A percentile compares a stretch with the other conserved stretches of the same genome.
These are phyloP conservation scores for Tieghemiomyces parasiticus DNA, from an alignment of 192 early-diverging fungal genomes.

Conservation along the genomic window DNA sequence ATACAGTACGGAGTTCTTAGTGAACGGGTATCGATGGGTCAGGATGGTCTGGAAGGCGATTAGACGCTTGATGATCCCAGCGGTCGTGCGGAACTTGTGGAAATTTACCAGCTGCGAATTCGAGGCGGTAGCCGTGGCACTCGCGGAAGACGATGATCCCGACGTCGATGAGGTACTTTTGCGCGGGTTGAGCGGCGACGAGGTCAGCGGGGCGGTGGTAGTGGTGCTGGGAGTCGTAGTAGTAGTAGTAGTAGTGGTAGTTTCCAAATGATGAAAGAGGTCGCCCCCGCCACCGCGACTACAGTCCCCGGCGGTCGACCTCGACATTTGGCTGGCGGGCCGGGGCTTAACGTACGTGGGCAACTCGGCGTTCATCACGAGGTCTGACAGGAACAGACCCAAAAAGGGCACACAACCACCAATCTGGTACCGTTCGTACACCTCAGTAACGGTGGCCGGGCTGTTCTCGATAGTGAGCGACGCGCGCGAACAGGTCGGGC, in stretches of 20 bases:
- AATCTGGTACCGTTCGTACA: slow-evolving; percentile 11
- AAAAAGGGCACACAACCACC: slow-evolving; percentile 44
- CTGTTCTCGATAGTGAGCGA: slow-evolving; percentile 6
- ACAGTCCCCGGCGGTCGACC: neutral
- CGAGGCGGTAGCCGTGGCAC: neutral
- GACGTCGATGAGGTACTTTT: neutral
- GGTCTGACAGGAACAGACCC: slow-evolving; percentile 38
- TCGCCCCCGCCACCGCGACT: neutral
- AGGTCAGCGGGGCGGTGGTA: neutral
- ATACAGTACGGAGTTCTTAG: slow-evolving; percentile 20
- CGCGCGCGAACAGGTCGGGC: neutral
- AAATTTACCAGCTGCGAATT: slow-evolving; percentile 32
- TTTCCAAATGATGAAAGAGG: no score
- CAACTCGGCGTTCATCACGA: slow-evolving; percentile 37
- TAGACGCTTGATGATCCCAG: slow-evolving; percentile 39
- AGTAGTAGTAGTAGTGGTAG: neutral
- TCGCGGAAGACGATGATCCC: neutral
- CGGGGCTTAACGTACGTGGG: slow-evolving; percentile 28
- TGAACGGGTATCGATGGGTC: slow-evolving; percentile 33
- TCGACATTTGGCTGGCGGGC: neutral
- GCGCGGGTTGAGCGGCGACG: neutral
- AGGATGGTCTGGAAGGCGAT: slow-evolving; percentile 32
- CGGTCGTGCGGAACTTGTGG: slow-evolving; percentile 36
- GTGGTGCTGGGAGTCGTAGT: neutral
- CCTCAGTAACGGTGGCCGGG: neutral